Conservation (phyloP, 2,329 filamentous ascomycete genomes). For the Nemania sp. region DNA sequence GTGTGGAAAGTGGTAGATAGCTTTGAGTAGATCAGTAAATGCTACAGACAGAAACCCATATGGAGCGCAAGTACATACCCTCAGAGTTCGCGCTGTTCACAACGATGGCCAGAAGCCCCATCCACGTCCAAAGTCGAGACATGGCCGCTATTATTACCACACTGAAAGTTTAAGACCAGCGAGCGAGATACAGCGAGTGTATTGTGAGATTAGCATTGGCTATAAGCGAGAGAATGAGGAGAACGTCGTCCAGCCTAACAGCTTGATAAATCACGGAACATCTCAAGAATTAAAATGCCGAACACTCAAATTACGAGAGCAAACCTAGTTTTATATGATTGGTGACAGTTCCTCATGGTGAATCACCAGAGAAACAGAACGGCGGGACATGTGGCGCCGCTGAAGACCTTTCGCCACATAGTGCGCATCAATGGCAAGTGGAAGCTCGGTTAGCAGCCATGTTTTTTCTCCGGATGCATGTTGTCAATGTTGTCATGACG, state of each 20-base stretch:
- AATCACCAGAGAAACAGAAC: not conserved
- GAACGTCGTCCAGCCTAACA: not conserved
- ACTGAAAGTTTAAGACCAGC: conserved; percentile 3
- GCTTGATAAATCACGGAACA: not conserved
- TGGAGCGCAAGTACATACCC: conserved; percentile 28
- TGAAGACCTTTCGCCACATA: not conserved
- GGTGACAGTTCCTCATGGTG: not conserved
- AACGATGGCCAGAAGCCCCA: conserved; percentile 31
- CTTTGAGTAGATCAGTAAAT: conserved; percentile 23
- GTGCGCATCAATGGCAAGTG: not conserved
- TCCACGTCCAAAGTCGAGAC: conserved; percentile 23
- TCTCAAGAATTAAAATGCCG: not conserved
- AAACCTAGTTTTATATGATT: not conserved
- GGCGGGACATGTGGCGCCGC: too few relatives aligned
- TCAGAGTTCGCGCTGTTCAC: conserved; percentile 23
- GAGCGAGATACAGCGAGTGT: conserved; percentile 23
- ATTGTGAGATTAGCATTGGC: conserved; percentile 9
- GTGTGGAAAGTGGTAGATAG: conserved; percentile 16
- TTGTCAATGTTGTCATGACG: conserved; percentile 31
- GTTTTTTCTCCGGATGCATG: conserved; percentile 4
- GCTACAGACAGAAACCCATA: not conserved
- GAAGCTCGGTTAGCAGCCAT: not conserved
- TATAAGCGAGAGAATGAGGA: conserved; percentile 8
- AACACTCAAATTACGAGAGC: not conserved
- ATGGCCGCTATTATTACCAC: conserved; percentile 25